Conservation (phyloP, 2,329 filamentous ascomycete genomes). For the Colletotrichum lentis region DNA sequence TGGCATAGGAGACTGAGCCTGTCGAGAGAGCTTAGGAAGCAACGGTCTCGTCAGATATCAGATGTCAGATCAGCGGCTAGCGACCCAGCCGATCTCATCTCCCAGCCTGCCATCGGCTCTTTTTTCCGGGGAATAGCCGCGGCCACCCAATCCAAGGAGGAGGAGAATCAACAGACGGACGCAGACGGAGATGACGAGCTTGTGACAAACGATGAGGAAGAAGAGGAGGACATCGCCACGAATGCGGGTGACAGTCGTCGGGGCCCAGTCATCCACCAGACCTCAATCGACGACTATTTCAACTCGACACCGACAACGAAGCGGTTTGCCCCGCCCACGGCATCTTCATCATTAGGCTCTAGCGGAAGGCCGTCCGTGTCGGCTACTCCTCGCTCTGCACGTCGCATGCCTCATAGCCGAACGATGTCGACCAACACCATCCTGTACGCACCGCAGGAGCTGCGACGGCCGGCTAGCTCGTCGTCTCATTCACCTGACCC, state of each 20-base stretch:
- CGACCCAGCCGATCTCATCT: slow-evolving; percentile 70
- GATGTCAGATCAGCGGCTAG: slow-evolving; percentile 68
- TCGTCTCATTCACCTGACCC: slow-evolving; percentile 54
- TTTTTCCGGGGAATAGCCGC: slow-evolving; percentile 35
- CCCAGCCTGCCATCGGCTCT: slow-evolving; percentile 42
- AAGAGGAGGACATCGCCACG: slow-evolving; percentile 61
- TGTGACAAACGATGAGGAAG: slow-evolving; percentile 80
- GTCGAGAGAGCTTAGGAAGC: slow-evolving; percentile 56
- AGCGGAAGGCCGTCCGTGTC: slow-evolving; percentile 39
- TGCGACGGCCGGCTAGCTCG: slow-evolving; percentile 49
- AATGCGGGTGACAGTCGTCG: slow-evolving; percentile 50
- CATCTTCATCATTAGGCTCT: slow-evolving; percentile 47
- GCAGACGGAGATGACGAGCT: slow-evolving; percentile 90
- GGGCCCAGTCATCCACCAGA: slow-evolving; percentile 37
- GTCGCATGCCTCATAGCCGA: slow-evolving; percentile 67
- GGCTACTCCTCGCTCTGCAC: slow-evolving; percentile 48
- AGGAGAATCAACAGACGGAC: slow-evolving; percentile 72
- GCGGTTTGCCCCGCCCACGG: slow-evolving; percentile 46
- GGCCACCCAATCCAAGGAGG: slow-evolving; percentile 43
- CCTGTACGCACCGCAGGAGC: slow-evolving; percentile 75
- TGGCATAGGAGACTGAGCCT: slow-evolving; percentile 64
- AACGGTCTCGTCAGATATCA: slow-evolving; percentile 60
- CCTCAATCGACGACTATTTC: slow-evolving; percentile 62
- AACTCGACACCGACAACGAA: slow-evolving; percentile 56
- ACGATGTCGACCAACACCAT: slow-evolving; percentile 85